Conservation (phyloP, 345 rosid species). For the Eucalyptus fibrosa region DNA sequence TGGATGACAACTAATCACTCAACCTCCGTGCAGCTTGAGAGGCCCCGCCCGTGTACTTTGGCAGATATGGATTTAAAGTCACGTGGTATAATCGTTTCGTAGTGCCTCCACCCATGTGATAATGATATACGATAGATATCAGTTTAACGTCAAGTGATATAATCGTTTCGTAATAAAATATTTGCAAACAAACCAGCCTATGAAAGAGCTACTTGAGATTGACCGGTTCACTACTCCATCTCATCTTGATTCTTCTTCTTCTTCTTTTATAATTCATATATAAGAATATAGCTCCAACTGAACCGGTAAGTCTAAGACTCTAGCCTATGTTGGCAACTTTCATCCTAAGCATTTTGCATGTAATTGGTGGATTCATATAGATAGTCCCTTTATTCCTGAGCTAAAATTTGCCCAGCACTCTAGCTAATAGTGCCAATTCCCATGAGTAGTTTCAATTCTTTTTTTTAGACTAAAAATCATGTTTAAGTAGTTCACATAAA, state of each 20-base stretch:
- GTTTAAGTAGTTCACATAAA: background rate
- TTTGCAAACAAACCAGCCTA: background rate
- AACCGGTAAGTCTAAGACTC: background rate
- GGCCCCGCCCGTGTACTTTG: background rate
- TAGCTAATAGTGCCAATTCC: background rate
- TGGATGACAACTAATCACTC: background rate
- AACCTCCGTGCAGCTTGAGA: background rate
- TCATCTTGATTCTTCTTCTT: background rate
- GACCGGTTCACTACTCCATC: background rate
- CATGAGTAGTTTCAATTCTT: background rate
- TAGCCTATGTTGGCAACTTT: fast-evolving
- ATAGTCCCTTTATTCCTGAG: background rate
- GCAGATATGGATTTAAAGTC: background rate
- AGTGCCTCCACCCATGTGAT: too few relatives aligned
- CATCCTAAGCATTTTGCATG: background rate
- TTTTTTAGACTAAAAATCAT: background rate
- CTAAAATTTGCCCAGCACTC: background rate
- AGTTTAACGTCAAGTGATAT: background rate
- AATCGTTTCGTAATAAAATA: background rate
- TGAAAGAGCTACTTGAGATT: background rate
- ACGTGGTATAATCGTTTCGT: background rate
- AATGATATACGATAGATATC: too few relatives aligned
- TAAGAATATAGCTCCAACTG: fast-evolving
- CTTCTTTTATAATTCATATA: too few relatives aligned
- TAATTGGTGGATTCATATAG: background rate